Conservation (phyloP, 495 filamentous ascomycete species). For the Xanthoparmelia taractica region DNA sequence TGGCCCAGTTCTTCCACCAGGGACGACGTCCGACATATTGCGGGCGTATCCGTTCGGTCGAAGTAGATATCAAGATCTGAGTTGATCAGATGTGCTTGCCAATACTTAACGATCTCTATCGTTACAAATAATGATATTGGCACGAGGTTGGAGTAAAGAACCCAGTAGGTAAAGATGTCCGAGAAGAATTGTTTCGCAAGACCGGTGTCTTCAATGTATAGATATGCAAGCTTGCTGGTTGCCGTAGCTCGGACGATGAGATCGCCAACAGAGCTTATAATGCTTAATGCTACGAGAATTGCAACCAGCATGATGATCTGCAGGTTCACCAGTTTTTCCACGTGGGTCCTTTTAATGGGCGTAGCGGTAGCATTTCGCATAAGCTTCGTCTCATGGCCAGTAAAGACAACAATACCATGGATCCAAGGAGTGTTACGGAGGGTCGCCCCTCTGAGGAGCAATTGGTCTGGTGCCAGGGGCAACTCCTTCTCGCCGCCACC, state of each 20-base stretch:
- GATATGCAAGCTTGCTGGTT: slow-evolving; percentile 55
- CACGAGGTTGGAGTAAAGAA: slow-evolving; percentile 93
- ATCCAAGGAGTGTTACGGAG: slow-evolving; percentile 97
- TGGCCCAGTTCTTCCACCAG: slow-evolving; percentile 96
- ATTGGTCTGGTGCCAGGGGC: slow-evolving; percentile 69
- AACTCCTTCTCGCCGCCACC: slow-evolving; percentile 96
- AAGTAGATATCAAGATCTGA: slow-evolving; percentile 98
- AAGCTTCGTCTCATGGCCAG: slow-evolving; percentile 96
- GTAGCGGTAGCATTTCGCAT: slow-evolving; percentile 98
- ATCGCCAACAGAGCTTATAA: slow-evolving; percentile 87
- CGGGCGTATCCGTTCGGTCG: slow-evolving; percentile 88
- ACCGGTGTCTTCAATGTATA: slow-evolving; percentile 53
- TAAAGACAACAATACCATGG: slow-evolving; percentile 94
- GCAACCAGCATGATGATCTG: slow-evolving; percentile 84
- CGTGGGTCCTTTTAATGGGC: slow-evolving; percentile 93
- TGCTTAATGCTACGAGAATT: slow-evolving; percentile 75
- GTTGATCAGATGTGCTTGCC: slow-evolving; percentile 92
- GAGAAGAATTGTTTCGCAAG: slow-evolving; percentile 77
- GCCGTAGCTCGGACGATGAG: slow-evolving; percentile 63
- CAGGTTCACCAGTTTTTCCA: slow-evolving; percentile 85
- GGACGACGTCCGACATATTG: slow-evolving; percentile 90
- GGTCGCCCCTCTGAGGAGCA: slow-evolving; percentile 88
- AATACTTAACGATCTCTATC: slow-evolving; percentile 96
- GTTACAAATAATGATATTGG: slow-evolving; percentile 98
- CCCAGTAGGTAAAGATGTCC: slow-evolving; percentile 97